A percentile compares a stretch with the other conserved stretches of the same genome.
phyloP scores from a whole-genome alignment of 768 basidiomycete species.

The Suillus paluster region DNA sequence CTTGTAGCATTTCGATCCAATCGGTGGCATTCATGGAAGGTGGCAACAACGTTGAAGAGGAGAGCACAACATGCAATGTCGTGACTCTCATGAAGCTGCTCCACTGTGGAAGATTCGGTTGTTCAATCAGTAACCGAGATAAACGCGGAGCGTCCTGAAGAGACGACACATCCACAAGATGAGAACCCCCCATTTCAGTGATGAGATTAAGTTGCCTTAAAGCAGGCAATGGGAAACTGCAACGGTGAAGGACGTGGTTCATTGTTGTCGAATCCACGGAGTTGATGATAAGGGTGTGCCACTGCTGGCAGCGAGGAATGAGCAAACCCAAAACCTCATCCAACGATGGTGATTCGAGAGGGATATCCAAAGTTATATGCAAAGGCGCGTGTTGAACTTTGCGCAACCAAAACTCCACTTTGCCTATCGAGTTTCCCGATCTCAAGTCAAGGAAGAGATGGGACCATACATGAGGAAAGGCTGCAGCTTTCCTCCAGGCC shows the following conservation, averaged over 20 bases:
- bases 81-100: constrained; percentile 40
- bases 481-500: constrained; percentile 59
- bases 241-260: constrained; percentile 43
- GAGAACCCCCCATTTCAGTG: constrained; percentile 34
- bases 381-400: constrained; percentile 49
- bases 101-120: constrained; percentile 41
- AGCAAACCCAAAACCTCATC: constrained; percentile 46
- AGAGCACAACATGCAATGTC: constrained; percentile 39
- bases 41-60: constrained; percentile 20
- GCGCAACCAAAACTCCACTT: constrained; percentile 55
- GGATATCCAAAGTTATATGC: constrained; percentile 47
- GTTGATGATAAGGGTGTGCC: constrained; percentile 48
- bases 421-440: constrained; percentile 42
- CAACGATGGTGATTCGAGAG: constrained; percentile 33
- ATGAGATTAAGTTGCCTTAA: constrained; percentile 39
- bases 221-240: constrained; percentile 39
- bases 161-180: constrained; percentile 32
- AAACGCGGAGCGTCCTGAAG: constrained; percentile 41
- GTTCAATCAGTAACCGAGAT: constrained; percentile 36
- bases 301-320: constrained; percentile 42
- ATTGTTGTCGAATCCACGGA: constrained; percentile 42
- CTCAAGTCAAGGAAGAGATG: constrained; percentile 56
- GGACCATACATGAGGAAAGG: constrained; percentile 60
- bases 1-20: constrained; percentile 39
- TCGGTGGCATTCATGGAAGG: constrained; percentile 26